phyloP scores from a whole-genome alignment of 768 basidiomycete species.

The Hemileccinum impolitum region DNA sequence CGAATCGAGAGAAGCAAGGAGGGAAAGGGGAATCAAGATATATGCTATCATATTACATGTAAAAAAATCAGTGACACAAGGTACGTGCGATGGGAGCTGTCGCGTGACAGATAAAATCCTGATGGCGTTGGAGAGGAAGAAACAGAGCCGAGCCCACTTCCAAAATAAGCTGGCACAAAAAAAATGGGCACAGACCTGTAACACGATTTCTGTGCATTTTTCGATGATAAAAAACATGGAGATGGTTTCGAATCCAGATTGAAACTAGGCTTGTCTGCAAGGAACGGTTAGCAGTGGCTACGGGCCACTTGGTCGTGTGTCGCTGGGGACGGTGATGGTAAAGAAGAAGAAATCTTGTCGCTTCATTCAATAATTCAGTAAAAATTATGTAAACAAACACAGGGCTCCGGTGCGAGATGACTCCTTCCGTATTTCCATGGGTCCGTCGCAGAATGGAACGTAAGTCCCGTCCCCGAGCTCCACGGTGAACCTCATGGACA shows the following conservation, averaged over 20 bases:
- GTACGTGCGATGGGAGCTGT: slow-evolving; percentile 30
- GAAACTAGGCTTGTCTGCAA: slow-evolving; percentile 20
- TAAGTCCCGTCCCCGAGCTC: slow-evolving; percentile 15
- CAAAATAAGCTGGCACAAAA: slow-evolving; percentile 23
- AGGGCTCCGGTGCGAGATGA: slow-evolving; percentile 3
- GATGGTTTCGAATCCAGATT: slow-evolving; percentile 35
- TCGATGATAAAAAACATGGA: slow-evolving; percentile 34
- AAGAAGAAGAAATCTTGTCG: slow-evolving; percentile 18
- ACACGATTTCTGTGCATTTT: slow-evolving; percentile 39
- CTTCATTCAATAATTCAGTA: slow-evolving; percentile 20
- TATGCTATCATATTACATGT: slow-evolving; percentile 36
- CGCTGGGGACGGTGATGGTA: slow-evolving; percentile 33
- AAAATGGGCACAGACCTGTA: slow-evolving; percentile 26
- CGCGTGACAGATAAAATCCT: slow-evolving; percentile 36
- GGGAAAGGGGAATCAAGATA: slow-evolving; percentile 12
- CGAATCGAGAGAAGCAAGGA: slow-evolving; percentile 22
- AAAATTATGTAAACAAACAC: slow-evolving; percentile 33
- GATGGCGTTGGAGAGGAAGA: slow-evolving; percentile 21
- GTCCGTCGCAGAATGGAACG: slow-evolving; percentile 20
- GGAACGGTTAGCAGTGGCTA: slow-evolving; percentile 22
- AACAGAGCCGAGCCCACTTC: slow-evolving; percentile 19
- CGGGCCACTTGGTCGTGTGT: slow-evolving; percentile 29
- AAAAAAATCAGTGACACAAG: slow-evolving; percentile 34
- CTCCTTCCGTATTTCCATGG: not conserved
- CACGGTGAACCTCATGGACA: not conserved